A percentile compares a stretch with the other conserved stretches of the same genome.
Evolutionary conservation across 2,329 filamentous ascomycete genomes (phyloP).

Genomic region (Zasmidium angulare): DNA sequence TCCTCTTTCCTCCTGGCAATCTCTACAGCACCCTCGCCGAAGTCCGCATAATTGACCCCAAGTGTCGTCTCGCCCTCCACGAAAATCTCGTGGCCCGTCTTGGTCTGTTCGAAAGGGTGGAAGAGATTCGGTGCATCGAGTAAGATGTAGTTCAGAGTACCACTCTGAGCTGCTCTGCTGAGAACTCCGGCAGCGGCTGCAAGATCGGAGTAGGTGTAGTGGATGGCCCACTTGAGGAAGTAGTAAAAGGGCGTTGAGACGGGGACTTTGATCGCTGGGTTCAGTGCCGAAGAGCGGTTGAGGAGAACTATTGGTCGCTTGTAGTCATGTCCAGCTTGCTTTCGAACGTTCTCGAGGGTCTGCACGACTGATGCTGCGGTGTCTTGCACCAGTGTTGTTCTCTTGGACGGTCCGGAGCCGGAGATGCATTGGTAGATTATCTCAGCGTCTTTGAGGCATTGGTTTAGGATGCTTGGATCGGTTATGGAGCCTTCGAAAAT

Average conservation of each 20-base stretch:
- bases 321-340: slow-evolving; percentile 5
- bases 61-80: background rate
- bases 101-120: slow-evolving; percentile 11
- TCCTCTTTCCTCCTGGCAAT: background rate
- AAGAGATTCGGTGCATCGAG: slow-evolving; percentile 20
- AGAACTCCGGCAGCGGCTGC: slow-evolving; percentile 9
- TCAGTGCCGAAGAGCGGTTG: slow-evolving; percentile 16
- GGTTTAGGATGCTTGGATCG: slow-evolving; percentile 14
- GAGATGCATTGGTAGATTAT: slow-evolving; percentile 31
- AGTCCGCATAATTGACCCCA: background rate
- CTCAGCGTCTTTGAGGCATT: slow-evolving; percentile 19
- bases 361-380: slow-evolving; percentile 13
- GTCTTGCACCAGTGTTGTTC: slow-evolving; percentile 20
- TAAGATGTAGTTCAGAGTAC: slow-evolving; percentile 16
- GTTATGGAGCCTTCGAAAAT: slow-evolving; percentile 44
- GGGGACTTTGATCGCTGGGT: background rate
- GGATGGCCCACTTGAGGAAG: background rate
- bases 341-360: slow-evolving; percentile 8
- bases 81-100: slow-evolving; percentile 17
- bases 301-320: slow-evolving; percentile 16
- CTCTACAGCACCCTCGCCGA: background rate
- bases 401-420: slow-evolving; percentile 15
- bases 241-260: background rate
- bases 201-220: background rate
- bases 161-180: slow-evolving; percentile 1